phyloP scores from a whole-genome alignment of 2,329 filamentous ascomycete genomes.

The Pestalotiopsis sp. region DNA sequence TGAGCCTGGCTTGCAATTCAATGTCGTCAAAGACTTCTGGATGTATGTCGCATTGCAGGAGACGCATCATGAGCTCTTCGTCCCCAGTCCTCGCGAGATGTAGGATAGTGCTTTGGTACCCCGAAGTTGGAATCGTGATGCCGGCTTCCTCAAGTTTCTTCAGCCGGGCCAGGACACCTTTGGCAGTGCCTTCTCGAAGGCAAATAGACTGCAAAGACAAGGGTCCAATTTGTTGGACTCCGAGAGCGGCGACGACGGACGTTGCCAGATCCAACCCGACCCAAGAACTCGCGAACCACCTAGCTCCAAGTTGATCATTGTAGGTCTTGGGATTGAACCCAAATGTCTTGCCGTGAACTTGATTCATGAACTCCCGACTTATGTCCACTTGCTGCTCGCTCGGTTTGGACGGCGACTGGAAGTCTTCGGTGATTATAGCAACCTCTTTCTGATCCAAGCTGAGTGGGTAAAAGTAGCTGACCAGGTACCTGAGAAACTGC shows the following conservation, averaged over 20 bases:
- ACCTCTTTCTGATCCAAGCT: slow-evolving; percentile 42
- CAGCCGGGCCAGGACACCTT: slow-evolving; percentile 62
- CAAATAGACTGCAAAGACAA: slow-evolving; percentile 79
- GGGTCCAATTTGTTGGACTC: slow-evolving; percentile 73
- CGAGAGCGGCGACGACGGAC: slow-evolving; percentile 67
- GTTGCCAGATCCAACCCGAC: slow-evolving; percentile 75
- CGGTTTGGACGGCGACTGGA: slow-evolving; percentile 14
- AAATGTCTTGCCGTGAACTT: slow-evolving; percentile 41
- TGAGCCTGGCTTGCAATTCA: slow-evolving; percentile 41
- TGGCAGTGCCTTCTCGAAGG: slow-evolving; percentile 60
- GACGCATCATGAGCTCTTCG: slow-evolving; percentile 46
- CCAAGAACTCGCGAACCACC: slow-evolving; percentile 75
- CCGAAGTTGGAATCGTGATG: slow-evolving; percentile 64
- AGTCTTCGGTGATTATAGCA: slow-evolving; percentile 17
- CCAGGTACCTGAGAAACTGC: slow-evolving; percentile 52
- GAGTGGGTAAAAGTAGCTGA: slow-evolving; percentile 46
- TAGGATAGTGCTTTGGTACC: slow-evolving; percentile 68
- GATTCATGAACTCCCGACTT: slow-evolving; percentile 39
- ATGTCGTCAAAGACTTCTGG: slow-evolving; percentile 58
- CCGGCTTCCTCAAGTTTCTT: slow-evolving; percentile 61
- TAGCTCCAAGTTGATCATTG: slow-evolving; percentile 74
- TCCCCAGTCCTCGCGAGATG: slow-evolving; percentile 64
- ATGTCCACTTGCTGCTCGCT: slow-evolving; percentile 21
- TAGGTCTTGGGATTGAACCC: slow-evolving; percentile 50
- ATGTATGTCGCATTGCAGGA: slow-evolving; percentile 55